Conservation (phyloP, 495 filamentous ascomycete species). For the Podospora anserina region DNA sequence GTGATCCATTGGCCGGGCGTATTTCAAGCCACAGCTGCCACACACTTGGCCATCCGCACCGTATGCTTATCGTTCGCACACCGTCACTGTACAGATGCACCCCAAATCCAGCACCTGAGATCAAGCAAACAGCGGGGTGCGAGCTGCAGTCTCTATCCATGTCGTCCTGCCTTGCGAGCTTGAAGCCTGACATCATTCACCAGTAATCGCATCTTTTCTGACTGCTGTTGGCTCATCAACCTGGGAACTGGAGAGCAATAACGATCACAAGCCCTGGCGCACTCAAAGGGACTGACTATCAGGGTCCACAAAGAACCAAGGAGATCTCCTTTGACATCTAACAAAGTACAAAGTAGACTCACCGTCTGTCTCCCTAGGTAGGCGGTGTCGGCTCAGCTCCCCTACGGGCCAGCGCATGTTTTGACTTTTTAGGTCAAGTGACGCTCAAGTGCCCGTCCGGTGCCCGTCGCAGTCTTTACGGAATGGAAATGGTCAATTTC, state of each 20-base stretch:
- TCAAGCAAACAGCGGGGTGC: neutral
- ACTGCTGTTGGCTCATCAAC: neutral
- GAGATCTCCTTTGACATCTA: neutral
- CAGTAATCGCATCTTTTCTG: neutral
- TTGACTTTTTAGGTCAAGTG: constrained; percentile 18
- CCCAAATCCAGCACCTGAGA: neutral
- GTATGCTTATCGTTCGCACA: neutral
- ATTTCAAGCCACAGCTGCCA: constrained; percentile 3
- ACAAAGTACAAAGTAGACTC: neutral
- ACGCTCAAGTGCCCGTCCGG: constrained; percentile 6
- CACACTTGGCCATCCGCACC: neutral
- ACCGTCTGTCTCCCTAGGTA: neutral
- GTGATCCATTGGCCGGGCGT: constrained; percentile 13
- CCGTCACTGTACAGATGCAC: neutral
- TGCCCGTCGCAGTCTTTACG: constrained; percentile 12
- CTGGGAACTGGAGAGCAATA: too few relatives aligned
- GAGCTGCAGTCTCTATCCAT: neutral
- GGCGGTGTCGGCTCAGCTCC: constrained; percentile 1
- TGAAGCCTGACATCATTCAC: constrained; percentile 10
- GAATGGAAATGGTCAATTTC: constrained; percentile 17
- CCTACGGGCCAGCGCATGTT: neutral
- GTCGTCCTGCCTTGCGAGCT: neutral
- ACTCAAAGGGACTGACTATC: neutral
- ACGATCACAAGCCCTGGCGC: neutral
- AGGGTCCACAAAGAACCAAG: neutral